These are phyloP conservation scores for Suillus fuscotomentosus DNA, from an alignment of 768 basidiomycete genomes.

Conservation along the genomic window DNA sequence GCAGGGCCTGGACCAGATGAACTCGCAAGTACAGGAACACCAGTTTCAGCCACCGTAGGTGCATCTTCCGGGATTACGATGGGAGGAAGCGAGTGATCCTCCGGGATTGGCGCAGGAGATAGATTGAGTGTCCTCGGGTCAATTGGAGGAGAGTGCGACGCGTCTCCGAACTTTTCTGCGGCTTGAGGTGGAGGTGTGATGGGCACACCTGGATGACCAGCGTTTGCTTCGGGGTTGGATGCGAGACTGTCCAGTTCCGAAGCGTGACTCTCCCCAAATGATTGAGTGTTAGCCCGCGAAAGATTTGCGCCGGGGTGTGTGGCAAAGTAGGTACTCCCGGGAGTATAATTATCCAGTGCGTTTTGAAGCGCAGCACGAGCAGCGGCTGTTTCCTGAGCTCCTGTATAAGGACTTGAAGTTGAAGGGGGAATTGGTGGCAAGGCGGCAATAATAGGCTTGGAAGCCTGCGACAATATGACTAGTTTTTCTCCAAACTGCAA, in stretches of 20 bases:
- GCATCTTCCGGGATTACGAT: slow-evolving; percentile 33
- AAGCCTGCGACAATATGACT: slow-evolving; percentile 69
- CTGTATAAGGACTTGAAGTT: slow-evolving; percentile 52
- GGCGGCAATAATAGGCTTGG: slow-evolving; percentile 56
- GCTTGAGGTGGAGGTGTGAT: slow-evolving; percentile 40
- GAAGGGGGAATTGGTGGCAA: slow-evolving; percentile 72
- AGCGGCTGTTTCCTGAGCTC: slow-evolving; percentile 61
- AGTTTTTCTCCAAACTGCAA: slow-evolving; percentile 80
- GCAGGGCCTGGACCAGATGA: slow-evolving; percentile 60
- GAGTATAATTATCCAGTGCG: slow-evolving; percentile 76
- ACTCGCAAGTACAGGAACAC: slow-evolving; percentile 65
- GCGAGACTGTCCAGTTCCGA: slow-evolving; percentile 63
- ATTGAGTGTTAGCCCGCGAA: slow-evolving; percentile 69
- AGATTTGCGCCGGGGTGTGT: slow-evolving; percentile 50
- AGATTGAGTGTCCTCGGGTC: slow-evolving; percentile 26
- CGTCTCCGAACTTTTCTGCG: slow-evolving; percentile 9
- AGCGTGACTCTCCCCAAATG: slow-evolving; percentile 84
- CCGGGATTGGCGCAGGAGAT: slow-evolving; percentile 18
- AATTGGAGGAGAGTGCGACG: slow-evolving; percentile 14
- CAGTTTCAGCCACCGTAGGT: slow-evolving; percentile 76
- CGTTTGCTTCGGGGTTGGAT: slow-evolving; percentile 24
- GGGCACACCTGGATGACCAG: slow-evolving; percentile 36
- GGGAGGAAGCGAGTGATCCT: slow-evolving; percentile 14
- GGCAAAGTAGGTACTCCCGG: slow-evolving; percentile 58
- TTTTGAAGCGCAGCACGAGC: slow-evolving; percentile 74